A percentile compares a stretch with the other conserved stretches of the same genome.
Conservation (phyloP, 345 rosid species). For the Eucalyptus paniculata region DNA sequence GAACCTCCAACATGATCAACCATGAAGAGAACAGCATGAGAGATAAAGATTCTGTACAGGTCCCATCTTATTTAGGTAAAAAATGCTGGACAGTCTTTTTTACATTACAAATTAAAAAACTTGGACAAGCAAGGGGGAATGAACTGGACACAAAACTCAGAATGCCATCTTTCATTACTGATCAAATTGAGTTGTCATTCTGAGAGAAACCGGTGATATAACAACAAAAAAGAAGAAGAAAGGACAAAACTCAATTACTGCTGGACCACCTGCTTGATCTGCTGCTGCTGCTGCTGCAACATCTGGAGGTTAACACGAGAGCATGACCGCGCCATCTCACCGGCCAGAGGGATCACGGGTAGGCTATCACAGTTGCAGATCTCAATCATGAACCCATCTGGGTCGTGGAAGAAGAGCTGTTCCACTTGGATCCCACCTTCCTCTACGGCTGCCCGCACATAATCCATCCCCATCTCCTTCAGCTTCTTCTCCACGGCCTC, state of each 20-base stretch:
- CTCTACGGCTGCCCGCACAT: slow-evolving; percentile 45
- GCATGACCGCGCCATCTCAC: slow-evolving; percentile 40
- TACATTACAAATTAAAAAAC: neutral
- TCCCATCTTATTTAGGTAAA: neutral
- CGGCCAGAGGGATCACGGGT: slow-evolving; percentile 58
- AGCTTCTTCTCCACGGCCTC: slow-evolving; percentile 63
- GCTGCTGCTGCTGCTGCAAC: slow-evolving; percentile 1
- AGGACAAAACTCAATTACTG: neutral
- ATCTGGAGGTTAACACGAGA: slow-evolving; percentile 25
- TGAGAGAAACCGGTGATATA: neutral
- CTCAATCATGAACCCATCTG: slow-evolving; percentile 88
- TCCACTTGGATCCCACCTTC: slow-evolving; percentile 82
- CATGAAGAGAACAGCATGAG: neutral
- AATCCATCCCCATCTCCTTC: slow-evolving; percentile 42
- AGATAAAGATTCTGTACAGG: neutral
- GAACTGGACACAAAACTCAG: neutral
- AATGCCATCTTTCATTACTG: neutral
- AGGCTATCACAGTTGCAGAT: slow-evolving; percentile 74
- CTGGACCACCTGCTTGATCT: slow-evolving; percentile 9
- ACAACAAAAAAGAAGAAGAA: neutral
- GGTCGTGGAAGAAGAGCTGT: slow-evolving; percentile 81
- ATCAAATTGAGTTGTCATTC: neutral
- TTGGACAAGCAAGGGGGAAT: neutral
- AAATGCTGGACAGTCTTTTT: neutral
- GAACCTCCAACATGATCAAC: neutral